Evolutionary conservation across 768 basidiomycete genomes (phyloP).

Genomic region (Tulasnella sp.): DNA sequence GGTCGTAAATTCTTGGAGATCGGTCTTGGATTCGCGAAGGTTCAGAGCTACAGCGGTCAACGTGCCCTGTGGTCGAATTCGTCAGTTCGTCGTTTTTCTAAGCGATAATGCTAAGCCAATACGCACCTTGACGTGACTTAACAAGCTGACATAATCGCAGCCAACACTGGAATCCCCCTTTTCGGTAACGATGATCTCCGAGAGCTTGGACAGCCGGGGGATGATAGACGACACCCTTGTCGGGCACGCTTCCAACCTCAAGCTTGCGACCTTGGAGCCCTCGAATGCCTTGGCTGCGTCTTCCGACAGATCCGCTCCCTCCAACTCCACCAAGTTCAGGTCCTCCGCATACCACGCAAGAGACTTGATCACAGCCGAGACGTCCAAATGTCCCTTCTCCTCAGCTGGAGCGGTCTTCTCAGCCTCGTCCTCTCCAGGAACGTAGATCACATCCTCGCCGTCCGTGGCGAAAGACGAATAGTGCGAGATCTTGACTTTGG

Average conservation of each 20-base stretch:
- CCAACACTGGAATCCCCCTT: conserved; percentile 14
- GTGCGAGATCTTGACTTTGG: conserved; percentile 8
- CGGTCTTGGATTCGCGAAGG: conserved; percentile 10
- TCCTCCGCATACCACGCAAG: conserved; percentile 12
- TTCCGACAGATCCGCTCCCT: conserved; percentile 11
- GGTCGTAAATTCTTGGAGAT: conserved; percentile 11
- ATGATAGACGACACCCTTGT: conserved; percentile 15
- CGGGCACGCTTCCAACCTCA: conserved; percentile 18
- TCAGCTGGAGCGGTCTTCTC: conserved; percentile 7
- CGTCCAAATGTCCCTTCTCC: conserved; percentile 16
- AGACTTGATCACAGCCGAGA: conserved; percentile 8
- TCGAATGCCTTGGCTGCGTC: conserved; percentile 14
- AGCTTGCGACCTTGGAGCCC: conserved; percentile 4
- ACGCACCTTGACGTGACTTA: conserved; percentile 18
- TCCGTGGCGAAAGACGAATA: neutral
- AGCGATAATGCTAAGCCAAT: neutral
- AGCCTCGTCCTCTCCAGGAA: conserved; percentile 10
- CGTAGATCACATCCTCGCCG: conserved; percentile 14
- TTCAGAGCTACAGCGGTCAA: conserved; percentile 14
- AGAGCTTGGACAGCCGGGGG: conserved; percentile 3
- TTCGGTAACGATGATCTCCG: conserved; percentile 14
- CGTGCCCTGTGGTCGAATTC: neutral
- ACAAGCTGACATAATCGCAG: conserved; percentile 17
- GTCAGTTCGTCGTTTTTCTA: neutral
- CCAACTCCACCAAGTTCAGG: conserved; percentile 3